Evolutionary conservation across 495 filamentous ascomycete genomes (phyloP).

Genomic region (Penicillium longicatenatum): DNA sequence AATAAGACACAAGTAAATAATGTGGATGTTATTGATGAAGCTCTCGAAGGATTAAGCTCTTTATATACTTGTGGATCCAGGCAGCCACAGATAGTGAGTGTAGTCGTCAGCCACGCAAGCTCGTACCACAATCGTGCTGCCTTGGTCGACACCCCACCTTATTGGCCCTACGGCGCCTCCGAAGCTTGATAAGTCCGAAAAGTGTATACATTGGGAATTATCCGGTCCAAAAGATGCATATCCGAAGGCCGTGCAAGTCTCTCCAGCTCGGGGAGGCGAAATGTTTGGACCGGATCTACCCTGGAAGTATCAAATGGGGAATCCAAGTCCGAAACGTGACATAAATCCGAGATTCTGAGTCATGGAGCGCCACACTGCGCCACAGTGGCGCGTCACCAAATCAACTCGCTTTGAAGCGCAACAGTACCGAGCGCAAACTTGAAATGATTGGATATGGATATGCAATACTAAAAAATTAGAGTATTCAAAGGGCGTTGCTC

Average conservation of each 20-base stretch:
- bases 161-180: background rate
- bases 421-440: too few relatives aligned
- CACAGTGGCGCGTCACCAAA: conserved; percentile 2
- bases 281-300: background rate
- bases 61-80: background rate
- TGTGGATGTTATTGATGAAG: background rate
- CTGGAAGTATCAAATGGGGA: background rate
- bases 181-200: background rate
- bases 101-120: background rate
- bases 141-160: background rate
- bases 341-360: conserved; percentile 2
- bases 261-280: background rate
- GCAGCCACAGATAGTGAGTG: background rate
- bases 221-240: background rate
- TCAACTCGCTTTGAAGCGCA: too few relatives aligned
- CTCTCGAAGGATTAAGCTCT: background rate
- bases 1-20: background rate
- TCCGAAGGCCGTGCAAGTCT: background rate
- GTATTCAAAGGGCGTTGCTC: too few relatives aligned
- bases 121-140: background rate
- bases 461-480: too few relatives aligned
- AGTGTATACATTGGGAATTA: background rate
- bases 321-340: background rate
- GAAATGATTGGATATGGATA: too few relatives aligned
- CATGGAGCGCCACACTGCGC: background rate